phyloP scores from a whole-genome alignment of 495 filamentous ascomycete species.

The Daldinia decipiens region DNA sequence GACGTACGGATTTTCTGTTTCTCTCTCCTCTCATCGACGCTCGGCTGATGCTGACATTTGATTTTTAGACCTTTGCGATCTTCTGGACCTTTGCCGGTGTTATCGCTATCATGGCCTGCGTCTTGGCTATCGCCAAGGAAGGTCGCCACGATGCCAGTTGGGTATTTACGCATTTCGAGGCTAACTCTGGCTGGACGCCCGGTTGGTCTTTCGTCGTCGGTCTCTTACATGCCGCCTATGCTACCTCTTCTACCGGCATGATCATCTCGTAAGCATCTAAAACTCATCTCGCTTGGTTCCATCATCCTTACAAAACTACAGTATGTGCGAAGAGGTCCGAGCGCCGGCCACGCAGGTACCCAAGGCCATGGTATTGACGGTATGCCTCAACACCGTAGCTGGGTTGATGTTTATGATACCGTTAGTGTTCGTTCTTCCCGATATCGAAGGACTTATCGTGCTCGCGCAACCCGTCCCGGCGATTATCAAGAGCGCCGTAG shows the following conservation, averaged over 20 bases:
- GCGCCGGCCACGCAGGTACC: constrained; percentile 60
- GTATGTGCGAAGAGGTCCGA: constrained; percentile 63
- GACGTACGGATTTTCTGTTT: constrained; percentile 53
- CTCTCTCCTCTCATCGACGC: neutral
- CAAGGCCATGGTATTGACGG: constrained; percentile 62
- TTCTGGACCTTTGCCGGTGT: constrained; percentile 63
- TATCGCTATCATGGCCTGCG: constrained; percentile 55
- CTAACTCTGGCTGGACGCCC: constrained; percentile 59
- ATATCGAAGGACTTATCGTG: constrained; percentile 55
- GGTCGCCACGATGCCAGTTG: constrained; percentile 54
- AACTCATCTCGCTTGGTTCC: neutral
- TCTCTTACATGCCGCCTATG: constrained; percentile 60
- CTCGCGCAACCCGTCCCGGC: constrained; percentile 57
- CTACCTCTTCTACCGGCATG: constrained; percentile 64
- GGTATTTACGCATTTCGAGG: constrained; percentile 58
- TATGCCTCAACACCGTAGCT: constrained; percentile 59
- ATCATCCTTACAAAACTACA: constrained; percentile 32
- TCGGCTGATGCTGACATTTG: constrained; percentile 15
- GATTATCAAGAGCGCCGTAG: constrained; percentile 59
- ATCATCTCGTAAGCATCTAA: constrained; percentile 55
- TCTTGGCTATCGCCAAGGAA: constrained; percentile 58
- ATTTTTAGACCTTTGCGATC: constrained; percentile 58
- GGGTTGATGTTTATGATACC: constrained; percentile 62
- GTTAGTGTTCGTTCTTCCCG: constrained; percentile 60
- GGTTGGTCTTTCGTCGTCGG: constrained; percentile 63